Evolutionary conservation across 495 filamentous ascomycete genomes (phyloP).

Genomic region (Neurospora pannonica): DNA sequence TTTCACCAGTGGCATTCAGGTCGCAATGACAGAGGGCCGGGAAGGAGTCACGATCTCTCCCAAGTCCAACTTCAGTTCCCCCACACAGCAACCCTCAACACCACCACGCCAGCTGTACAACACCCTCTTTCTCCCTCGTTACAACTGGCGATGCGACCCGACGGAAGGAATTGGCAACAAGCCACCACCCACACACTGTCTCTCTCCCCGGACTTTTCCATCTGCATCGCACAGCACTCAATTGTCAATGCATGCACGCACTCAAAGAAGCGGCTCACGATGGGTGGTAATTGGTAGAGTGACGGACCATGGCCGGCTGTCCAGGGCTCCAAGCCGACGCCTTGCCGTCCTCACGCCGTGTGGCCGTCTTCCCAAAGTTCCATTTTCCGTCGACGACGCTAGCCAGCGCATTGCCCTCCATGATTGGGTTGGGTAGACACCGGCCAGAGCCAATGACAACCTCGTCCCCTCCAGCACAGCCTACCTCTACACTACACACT

Average conservation of each 20-base stretch:
- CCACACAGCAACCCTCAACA: neutral
- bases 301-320: neutral
- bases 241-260: neutral
- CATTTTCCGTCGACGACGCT: conserved; percentile 7
- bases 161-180: neutral
- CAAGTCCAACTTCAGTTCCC: neutral
- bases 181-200: neutral
- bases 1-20: neutral
- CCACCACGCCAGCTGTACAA: neutral
- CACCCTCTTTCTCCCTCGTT: neutral
- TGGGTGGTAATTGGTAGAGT: neutral
- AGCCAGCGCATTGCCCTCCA: conserved; percentile 13
- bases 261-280: neutral
- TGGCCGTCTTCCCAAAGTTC: neutral
- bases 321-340: neutral
- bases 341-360: neutral
- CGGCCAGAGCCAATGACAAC: neutral
- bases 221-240: neutral
- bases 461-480: neutral
- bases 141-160: neutral
- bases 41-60: neutral
- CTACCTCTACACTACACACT: neutral
- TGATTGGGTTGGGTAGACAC: neutral
- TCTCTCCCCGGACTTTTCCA: neutral
- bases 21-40: neutral